Evolutionary conservation across 2,329 filamentous ascomycete species (phyloP).

Genomic region (Penicillium brasilianum): DNA sequence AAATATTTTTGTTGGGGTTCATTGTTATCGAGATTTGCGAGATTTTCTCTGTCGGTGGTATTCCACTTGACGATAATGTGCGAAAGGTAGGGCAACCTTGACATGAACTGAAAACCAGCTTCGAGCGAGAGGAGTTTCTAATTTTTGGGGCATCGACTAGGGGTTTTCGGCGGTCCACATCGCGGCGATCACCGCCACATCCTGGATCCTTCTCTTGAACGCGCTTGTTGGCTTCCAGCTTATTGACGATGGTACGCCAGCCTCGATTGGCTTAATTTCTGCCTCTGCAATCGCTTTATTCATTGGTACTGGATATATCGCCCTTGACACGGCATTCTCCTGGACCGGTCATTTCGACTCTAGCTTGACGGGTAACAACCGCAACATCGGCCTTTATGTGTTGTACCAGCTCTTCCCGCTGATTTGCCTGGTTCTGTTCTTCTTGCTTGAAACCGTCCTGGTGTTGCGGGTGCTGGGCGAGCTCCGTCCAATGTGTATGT

Average conservation of each 20-base stretch:
- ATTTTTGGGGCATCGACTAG: conserved; percentile 48
- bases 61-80: conserved; percentile 73
- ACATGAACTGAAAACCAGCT: background rate
- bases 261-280: conserved; percentile 78
- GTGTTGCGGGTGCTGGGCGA: conserved; percentile 88
- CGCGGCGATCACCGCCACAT: conserved; percentile 82
- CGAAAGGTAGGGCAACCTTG: conserved; percentile 65
- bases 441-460: conserved; percentile 79
- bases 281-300: conserved; percentile 74
- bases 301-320: conserved; percentile 92
- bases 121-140: background rate
- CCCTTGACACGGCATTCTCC: conserved; percentile 85
- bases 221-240: conserved; percentile 91
- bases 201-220: conserved; percentile 91
- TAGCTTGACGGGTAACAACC: conserved; percentile 62
- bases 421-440: conserved; percentile 86
- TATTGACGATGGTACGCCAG: conserved; percentile 86
- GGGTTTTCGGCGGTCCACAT: conserved; percentile 90
- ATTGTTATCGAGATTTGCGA: conserved; percentile 91
- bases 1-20: conserved; percentile 86
- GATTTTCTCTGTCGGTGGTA: conserved; percentile 92
- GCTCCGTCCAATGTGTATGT: conserved; percentile 80
- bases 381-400: conserved; percentile 86
- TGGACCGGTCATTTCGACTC: conserved; percentile 81
- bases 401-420: conserved; percentile 90